phyloP scores from a whole-genome alignment of 768 basidiomycete genomes.

The Chiua virens region DNA sequence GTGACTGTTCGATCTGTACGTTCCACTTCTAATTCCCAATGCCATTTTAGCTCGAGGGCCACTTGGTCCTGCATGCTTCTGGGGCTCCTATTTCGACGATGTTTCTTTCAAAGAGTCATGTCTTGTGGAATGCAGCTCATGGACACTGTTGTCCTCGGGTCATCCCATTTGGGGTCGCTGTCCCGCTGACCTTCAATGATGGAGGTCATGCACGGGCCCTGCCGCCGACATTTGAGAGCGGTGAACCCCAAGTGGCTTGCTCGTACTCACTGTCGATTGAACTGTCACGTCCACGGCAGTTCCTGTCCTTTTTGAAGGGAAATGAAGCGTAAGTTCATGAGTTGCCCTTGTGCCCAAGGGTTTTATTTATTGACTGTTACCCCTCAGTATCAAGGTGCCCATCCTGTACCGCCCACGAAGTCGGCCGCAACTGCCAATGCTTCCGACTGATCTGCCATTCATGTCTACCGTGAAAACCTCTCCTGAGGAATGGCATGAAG shows the following conservation, averaged over 20 bases:
- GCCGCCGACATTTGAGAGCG: constrained; percentile 48
- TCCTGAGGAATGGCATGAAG: constrained; percentile 68
- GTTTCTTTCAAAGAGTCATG: constrained; percentile 17
- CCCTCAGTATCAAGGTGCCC: constrained; percentile 45
- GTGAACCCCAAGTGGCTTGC: constrained; percentile 32
- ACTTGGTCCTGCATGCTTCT: constrained; percentile 16
- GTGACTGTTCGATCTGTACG: constrained; percentile 5
- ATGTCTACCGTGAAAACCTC: constrained; percentile 57
- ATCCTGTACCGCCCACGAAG: constrained; percentile 54
- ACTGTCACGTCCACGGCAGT: constrained; percentile 38
- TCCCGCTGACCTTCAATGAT: constrained; percentile 50
- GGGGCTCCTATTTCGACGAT: constrained; percentile 9
- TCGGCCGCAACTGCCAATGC: constrained; percentile 55
- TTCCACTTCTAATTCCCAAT: neutral
- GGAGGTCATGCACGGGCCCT: constrained; percentile 34
- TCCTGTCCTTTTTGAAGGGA: constrained; percentile 45
- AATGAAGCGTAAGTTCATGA: constrained; percentile 41
- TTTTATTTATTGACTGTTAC: neutral
- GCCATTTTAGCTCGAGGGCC: constrained; percentile 24
- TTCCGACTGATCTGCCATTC: constrained; percentile 44
- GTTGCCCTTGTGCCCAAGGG: neutral
- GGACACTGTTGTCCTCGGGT: constrained; percentile 31
- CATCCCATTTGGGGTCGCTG: constrained; percentile 41
- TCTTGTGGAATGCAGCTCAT: constrained; percentile 18
- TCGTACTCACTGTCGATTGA: constrained; percentile 48